These are phyloP conservation scores for Pseudozyma flocculosa DNA, from an alignment of 1,284 basidiomycete species.

Conservation along the genomic window DNA sequence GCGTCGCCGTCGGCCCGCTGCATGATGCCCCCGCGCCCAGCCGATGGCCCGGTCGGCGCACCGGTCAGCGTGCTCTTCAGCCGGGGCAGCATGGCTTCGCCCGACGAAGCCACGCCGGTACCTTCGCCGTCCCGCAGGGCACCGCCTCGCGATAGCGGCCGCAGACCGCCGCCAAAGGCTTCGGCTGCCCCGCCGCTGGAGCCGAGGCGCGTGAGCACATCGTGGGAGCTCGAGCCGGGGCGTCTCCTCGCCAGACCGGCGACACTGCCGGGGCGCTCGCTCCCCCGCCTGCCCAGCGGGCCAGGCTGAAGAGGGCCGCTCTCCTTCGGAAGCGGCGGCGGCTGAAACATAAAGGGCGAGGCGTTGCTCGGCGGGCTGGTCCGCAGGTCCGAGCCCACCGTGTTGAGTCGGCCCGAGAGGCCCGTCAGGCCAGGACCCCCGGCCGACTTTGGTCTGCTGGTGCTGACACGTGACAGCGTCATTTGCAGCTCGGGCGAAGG, in stretches of 20 bases:
- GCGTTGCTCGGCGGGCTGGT: constrained; percentile 35
- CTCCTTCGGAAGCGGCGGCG: constrained; percentile 36
- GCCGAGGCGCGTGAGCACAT: constrained; percentile 12
- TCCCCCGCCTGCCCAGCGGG: constrained; percentile 7
- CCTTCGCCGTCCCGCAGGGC: neutral
- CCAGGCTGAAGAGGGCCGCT: constrained; percentile 6
- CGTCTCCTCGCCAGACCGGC: constrained; percentile 21
- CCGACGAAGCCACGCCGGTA: neutral
- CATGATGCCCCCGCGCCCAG: neutral
- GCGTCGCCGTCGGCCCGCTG: neutral
- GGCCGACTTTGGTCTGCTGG: constrained; percentile 8
- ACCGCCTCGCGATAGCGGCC: neutral
- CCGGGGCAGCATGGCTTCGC: constrained; percentile 19
- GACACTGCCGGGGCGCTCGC: constrained; percentile 12
- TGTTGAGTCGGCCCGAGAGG: constrained; percentile 16
- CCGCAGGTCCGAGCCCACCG: constrained; percentile 31
- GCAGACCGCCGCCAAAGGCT: no score
- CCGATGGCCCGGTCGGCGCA: constrained; percentile 21
- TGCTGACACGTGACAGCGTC: neutral
- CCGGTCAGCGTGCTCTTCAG: constrained; percentile 13
- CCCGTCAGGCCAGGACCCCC: constrained; percentile 13
- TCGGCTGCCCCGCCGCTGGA: constrained; percentile 12
- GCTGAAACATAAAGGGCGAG: constrained; percentile 48
- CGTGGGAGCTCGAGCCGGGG: constrained; percentile 24
- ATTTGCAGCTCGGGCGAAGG: neutral